Conservation (phyloP, 2,329 filamentous ascomycete species). For the Cladophialophora exuberans region DNA sequence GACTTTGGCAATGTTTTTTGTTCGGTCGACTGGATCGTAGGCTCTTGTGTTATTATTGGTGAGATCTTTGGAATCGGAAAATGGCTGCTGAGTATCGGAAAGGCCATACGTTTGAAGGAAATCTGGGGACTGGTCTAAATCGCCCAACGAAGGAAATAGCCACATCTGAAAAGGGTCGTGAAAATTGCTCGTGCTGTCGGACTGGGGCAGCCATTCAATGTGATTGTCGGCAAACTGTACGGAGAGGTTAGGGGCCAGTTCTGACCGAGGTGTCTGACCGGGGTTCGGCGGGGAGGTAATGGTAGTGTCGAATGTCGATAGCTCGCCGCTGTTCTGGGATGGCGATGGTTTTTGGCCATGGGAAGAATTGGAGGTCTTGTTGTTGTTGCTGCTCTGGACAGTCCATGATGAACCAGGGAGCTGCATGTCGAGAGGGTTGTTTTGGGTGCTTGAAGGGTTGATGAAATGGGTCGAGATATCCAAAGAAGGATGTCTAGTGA, state of each 20-base stretch:
- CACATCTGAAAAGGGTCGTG: conserved; percentile 33
- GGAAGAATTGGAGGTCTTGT: conserved; percentile 16
- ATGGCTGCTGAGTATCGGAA: conserved; percentile 13
- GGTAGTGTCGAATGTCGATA: conserved; percentile 24
- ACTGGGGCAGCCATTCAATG: conserved; percentile 26
- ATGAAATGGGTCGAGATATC: conserved; percentile 23
- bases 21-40: conserved; percentile 18
- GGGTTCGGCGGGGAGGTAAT: conserved; percentile 24
- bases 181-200: conserved; percentile 24
- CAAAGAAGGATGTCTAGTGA: conserved; percentile 20
- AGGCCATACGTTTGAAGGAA: conserved; percentile 26
- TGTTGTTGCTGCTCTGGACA: conserved; percentile 17
- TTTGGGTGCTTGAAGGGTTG: conserved; percentile 16
- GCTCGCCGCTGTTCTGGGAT: conserved; percentile 25
- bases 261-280: conserved; percentile 25
- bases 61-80: conserved; percentile 19
- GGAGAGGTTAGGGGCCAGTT: conserved; percentile 18
- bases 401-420: conserved; percentile 20
- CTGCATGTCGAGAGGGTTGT: conserved; percentile 20
- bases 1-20: conserved; percentile 35
- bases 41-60: conserved; percentile 10
- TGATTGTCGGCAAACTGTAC: conserved; percentile 19
- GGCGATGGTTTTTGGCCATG: conserved; percentile 19
- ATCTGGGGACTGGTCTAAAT: conserved; percentile 29
- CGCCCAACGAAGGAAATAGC: conserved; percentile 29